A percentile compares a stretch with the other conserved stretches of the same genome.
Evolutionary conservation across 1,139 yeast species (phyloP).

Genomic region (Candida labiduridarum): DNA sequence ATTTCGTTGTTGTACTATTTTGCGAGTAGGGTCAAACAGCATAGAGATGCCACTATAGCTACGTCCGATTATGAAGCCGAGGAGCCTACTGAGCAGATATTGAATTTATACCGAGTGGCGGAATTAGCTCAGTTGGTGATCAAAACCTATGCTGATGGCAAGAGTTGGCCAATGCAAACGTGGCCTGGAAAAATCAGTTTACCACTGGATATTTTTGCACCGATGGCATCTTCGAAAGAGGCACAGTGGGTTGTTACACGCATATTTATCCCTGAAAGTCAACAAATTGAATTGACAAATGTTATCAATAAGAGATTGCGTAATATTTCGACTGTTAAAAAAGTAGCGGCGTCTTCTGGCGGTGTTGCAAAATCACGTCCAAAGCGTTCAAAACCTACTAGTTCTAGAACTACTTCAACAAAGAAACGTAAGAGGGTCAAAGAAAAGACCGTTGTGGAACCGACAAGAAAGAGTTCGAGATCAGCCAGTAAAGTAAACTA

Average conservation of each 20-base stretch:
- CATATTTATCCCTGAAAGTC: conserved; percentile 51
- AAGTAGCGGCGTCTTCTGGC: background rate
- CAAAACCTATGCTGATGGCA: conserved; percentile 56
- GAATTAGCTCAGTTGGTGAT: conserved; percentile 73
- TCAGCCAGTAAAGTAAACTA: conserved; percentile 41
- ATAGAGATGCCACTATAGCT: conserved; percentile 57
- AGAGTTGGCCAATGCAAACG: conserved; percentile 70
- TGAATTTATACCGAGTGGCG: conserved; percentile 63
- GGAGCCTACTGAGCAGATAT: conserved; percentile 27
- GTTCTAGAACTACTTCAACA: conserved; percentile 2
- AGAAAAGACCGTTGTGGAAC: conserved; percentile 14
- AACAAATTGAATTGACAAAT: conserved; percentile 31
- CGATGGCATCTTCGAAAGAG: conserved; percentile 50
- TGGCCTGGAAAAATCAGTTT: conserved; percentile 81
- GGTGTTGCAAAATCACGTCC: background rate
- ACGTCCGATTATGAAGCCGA: conserved; percentile 34
- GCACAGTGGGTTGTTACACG: conserved; percentile 49
- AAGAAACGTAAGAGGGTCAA: background rate
- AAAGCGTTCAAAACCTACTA: conserved; percentile 4
- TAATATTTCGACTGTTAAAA: conserved; percentile 11
- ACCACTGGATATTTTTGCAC: conserved; percentile 64
- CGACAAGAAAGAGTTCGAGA: conserved; percentile 49
- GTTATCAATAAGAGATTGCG: conserved; percentile 28
- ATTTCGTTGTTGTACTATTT: conserved; percentile 74
- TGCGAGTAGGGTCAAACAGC: conserved; percentile 80